phyloP scores from a whole-genome alignment of 192 early-diverging fungal species.

The Phycomyces blakesleeanus region DNA sequence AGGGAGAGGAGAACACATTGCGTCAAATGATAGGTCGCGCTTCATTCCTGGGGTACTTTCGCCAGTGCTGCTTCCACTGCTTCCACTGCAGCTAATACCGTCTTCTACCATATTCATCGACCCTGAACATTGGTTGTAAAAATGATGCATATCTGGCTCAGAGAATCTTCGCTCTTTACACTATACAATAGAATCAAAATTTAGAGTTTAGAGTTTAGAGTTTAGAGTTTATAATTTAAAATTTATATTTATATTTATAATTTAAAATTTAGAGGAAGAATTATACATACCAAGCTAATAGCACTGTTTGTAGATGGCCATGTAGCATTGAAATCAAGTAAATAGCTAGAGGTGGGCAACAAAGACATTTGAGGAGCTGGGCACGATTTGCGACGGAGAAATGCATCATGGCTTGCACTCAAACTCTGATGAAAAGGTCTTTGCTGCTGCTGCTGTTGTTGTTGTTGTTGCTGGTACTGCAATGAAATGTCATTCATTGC shows the following conservation, averaged over 20 bases:
- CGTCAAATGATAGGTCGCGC: constrained; percentile 1
- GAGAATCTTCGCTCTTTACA: neutral
- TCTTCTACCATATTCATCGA: neutral
- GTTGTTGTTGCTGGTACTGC: neutral
- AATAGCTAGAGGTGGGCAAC: neutral
- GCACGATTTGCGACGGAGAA: neutral
- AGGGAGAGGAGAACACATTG: constrained; percentile 2
- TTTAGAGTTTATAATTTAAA: too few relatives aligned
- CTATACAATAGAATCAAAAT: neutral
- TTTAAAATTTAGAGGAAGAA: too few relatives aligned
- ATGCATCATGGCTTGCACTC: neutral
- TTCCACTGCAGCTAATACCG: constrained; percentile 5
- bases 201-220: too few relatives aligned
- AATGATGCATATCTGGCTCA: neutral
- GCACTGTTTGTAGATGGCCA: neutral
- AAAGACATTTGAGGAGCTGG: neutral
- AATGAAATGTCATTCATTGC: too few relatives aligned
- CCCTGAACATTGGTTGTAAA: neutral
- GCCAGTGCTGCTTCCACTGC: constrained; percentile 5
- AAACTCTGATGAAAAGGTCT: neutral
- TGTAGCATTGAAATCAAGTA: neutral
- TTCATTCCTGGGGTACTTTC: neutral
- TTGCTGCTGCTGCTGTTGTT: neutral
- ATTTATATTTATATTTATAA: too few relatives aligned
- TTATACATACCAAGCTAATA: too few relatives aligned